Evolutionary conservation across 2,329 filamentous ascomycete species (phyloP).

Genomic region (Microcyclospora pomicola): DNA sequence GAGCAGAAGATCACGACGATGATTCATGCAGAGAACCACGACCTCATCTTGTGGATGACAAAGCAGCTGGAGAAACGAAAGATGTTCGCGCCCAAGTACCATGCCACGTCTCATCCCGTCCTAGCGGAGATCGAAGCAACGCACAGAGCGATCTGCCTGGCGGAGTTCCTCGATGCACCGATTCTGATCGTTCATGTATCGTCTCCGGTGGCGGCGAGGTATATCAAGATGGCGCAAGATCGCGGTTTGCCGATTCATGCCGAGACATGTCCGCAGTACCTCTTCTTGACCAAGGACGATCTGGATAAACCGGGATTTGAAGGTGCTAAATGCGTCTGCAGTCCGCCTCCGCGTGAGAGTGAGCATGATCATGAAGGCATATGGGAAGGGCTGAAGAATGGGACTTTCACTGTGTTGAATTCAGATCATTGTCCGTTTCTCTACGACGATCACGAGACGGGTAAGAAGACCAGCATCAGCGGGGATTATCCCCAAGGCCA

Average conservation of each 20-base stretch:
- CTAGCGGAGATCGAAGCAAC: constrained; percentile 41
- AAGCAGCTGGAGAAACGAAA: constrained; percentile 36
- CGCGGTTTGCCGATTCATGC: constrained; percentile 38
- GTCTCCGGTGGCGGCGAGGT: constrained; percentile 31
- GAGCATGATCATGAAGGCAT: constrained; percentile 37
- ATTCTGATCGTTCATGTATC: constrained; percentile 43
- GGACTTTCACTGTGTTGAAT: constrained; percentile 39
- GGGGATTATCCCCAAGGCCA: constrained; percentile 30
- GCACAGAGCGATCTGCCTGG: constrained; percentile 38
- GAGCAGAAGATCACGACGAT: constrained; percentile 39
- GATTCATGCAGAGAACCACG: constrained; percentile 42
- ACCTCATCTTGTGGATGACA: constrained; percentile 42
- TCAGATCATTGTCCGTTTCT: constrained; percentile 38
- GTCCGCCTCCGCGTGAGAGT: constrained; percentile 37
- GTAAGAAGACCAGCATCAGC: constrained; percentile 38
- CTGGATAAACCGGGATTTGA: constrained; percentile 39
- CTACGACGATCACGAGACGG: constrained; percentile 34
- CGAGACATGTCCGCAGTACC: constrained; percentile 44
- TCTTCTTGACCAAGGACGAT: constrained; percentile 39
- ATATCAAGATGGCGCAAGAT: constrained; percentile 38
- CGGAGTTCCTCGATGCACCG: constrained; percentile 37
- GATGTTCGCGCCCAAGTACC: constrained; percentile 38
- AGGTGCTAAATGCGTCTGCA: constrained; percentile 42
- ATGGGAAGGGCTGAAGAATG: constrained; percentile 37
- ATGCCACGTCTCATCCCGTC: constrained; percentile 36